A percentile compares a stretch with the other conserved stretches of the same genome.
These are phyloP conservation scores for Hysterium pulicare DNA, from an alignment of 2,329 filamentous ascomycete genomes.

Conservation along the genomic window DNA sequence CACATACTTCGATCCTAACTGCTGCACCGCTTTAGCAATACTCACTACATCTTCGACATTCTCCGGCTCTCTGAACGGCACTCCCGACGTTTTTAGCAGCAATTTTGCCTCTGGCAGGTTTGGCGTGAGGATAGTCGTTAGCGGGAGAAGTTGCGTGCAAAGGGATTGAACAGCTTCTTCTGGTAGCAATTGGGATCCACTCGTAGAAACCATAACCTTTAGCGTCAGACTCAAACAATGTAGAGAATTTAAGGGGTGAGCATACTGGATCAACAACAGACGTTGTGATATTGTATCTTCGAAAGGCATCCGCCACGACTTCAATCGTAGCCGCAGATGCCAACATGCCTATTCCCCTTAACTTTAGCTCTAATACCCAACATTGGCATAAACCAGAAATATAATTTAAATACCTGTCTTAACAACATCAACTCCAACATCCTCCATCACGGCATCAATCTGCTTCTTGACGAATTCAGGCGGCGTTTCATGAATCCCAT, in stretches of 20 bases:
- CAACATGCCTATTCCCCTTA: slow-evolving; percentile 71
- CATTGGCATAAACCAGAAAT: no score
- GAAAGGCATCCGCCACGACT: slow-evolving; percentile 64
- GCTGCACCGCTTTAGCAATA: slow-evolving; percentile 63
- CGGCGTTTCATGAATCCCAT: slow-evolving; percentile 76
- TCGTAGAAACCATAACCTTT: slow-evolving; percentile 89
- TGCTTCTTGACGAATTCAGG: slow-evolving; percentile 77
- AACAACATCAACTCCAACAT: slow-evolving; percentile 84
- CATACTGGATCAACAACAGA: slow-evolving; percentile 74
- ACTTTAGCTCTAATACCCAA: no score
- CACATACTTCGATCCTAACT: slow-evolving; percentile 73
- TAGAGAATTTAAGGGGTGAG: neutral
- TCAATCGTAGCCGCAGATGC: slow-evolving; percentile 68
- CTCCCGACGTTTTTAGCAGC: slow-evolving; percentile 55
- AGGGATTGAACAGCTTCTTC: slow-evolving; percentile 61
- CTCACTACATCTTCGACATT: slow-evolving; percentile 64
- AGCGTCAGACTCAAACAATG: slow-evolving; percentile 6
- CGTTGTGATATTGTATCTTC: slow-evolving; percentile 53
- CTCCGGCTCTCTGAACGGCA: slow-evolving; percentile 47
- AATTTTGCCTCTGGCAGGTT: slow-evolving; percentile 73
- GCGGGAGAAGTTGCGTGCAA: slow-evolving; percentile 58
- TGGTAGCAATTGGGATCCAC: slow-evolving; percentile 67
- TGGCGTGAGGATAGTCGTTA: slow-evolving; percentile 68
- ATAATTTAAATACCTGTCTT: slow-evolving; percentile 79
- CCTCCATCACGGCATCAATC: slow-evolving; percentile 78